Percentiles rank a stretch among this genome's conserved stretches.
These are phyloP conservation scores for Klebsormidium nitens DNA, from an alignment of 139 green algal genomes.

Conservation along the genomic window DNA sequence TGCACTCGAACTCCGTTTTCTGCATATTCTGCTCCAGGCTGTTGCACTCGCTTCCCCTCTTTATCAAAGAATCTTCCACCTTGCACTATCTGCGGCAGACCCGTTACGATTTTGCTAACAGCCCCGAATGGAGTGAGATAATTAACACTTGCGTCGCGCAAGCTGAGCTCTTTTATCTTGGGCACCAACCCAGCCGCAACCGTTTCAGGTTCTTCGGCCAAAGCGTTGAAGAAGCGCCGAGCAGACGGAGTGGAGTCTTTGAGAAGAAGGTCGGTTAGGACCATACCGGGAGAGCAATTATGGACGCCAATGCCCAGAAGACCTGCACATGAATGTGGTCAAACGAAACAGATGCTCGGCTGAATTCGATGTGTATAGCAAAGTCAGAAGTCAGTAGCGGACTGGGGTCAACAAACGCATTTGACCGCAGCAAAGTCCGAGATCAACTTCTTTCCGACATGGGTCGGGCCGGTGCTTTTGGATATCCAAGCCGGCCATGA, in stretches of 20 bases:
- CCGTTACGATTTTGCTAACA: slow-evolving; percentile 32
- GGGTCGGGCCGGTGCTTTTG: too few species aligned
- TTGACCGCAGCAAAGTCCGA: background rate
- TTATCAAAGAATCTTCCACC: slow-evolving; percentile 63
- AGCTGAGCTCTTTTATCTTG: slow-evolving; percentile 40
- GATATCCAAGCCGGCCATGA: too few species aligned
- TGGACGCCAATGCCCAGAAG: slow-evolving; percentile 51
- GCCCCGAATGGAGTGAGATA: slow-evolving; percentile 49
- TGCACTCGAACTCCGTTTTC: too few species aligned
- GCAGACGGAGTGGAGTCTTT: slow-evolving; percentile 42
- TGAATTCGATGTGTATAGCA: background rate
- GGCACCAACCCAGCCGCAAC: slow-evolving; percentile 56
- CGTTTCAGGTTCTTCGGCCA: slow-evolving; percentile 63
- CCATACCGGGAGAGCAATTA: slow-evolving; percentile 55
- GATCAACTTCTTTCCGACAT: too few species aligned
- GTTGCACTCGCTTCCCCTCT: slow-evolving; percentile 27
- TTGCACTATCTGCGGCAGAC: slow-evolving; percentile 52
- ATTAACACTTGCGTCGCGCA: slow-evolving; percentile 41
- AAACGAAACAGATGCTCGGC: background rate
- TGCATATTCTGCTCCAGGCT: background rate
- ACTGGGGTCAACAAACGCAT: background rate
- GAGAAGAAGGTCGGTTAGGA: slow-evolving; percentile 63
- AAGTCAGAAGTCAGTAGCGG: background rate
- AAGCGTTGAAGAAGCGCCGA: slow-evolving; percentile 61
- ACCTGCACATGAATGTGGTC: slow-evolving; percentile 6